Base-by-base conservation (phyloP, 2,329 filamentous ascomycete genomes). In the Trichothecium sympodiale region DNA sequence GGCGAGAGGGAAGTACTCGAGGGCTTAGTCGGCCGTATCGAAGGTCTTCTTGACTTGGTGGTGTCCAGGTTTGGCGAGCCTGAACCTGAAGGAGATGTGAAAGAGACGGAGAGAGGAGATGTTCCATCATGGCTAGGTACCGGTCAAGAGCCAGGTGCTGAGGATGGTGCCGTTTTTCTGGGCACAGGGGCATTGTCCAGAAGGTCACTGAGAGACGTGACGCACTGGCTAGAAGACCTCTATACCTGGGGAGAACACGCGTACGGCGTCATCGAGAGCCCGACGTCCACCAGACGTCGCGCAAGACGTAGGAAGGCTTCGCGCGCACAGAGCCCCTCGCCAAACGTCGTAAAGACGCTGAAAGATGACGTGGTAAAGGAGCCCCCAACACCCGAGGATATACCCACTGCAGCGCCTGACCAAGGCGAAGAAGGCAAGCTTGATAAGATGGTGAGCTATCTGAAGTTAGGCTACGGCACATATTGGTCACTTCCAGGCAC, bases 1-100 rank as follows among this genome's bases (percentile, higher is more conserved):
- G 87, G 87, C 23, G 89, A 96, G 61, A 71, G 89, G 48, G 89
- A 93, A 48, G 89, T 96, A 1, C 65, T 98, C 2, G 89, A 96
- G 56, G 86, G 86, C n/a, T 76, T 94, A 42, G 77, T 86, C 2
- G 71, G 69, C 8, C 70, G 83, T 37, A 83, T 85, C 17, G 80
- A 91, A 35, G 91, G 91, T 1, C 67, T 98, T 28, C 73, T 94
- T 5, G 91, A 98, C 57, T 57, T 96, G 33, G 67, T 95, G 29
- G 87, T 95, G 3, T 87, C 84, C 30, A 80, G 83, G 46, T 96
- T 93, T 55, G 89, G 86, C 13, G 53, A 60, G n/a, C 53, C 52
- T 8, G 56, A 61, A 13, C 46, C 49, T 4, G 51, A 48, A 7
- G 36, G 43, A 13, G 51, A 47, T 5, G 35, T 46, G 2, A 48